Conservation (phyloP, 2,329 filamentous ascomycete genomes). For the Aureobasidium sp. region DNA sequence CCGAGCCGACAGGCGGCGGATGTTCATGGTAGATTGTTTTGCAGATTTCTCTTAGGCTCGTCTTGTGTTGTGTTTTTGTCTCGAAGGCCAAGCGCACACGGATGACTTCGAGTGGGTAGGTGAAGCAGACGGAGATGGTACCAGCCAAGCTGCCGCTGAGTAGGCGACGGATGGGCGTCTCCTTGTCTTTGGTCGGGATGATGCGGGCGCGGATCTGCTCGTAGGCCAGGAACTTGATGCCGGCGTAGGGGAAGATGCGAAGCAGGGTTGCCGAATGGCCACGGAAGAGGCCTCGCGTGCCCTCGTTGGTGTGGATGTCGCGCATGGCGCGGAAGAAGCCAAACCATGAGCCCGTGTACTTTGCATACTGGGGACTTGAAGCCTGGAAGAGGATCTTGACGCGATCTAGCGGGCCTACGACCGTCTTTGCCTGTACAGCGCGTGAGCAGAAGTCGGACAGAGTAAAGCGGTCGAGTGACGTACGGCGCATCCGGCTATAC, state of each 20-base stretch:
- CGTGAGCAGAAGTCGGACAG: not conserved
- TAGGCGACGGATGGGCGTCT: slow-evolving; percentile 71
- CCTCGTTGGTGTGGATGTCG: slow-evolving; percentile 72
- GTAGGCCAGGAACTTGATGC: slow-evolving; percentile 96
- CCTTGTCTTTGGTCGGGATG: slow-evolving; percentile 62
- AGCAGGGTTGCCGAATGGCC: slow-evolving; percentile 91
- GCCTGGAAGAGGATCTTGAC: slow-evolving; percentile 99
- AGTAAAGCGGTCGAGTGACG: slow-evolving; percentile 35
- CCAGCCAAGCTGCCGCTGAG: slow-evolving; percentile 67
- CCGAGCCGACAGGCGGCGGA: slow-evolving; percentile 25
- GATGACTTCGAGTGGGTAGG: slow-evolving; percentile 89
- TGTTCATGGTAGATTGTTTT: slow-evolving; percentile 79
- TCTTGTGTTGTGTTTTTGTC: slow-evolving; percentile 64
- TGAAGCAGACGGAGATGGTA: slow-evolving; percentile 87
- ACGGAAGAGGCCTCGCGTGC: slow-evolving; percentile 69
- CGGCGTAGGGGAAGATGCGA: slow-evolving; percentile 93
- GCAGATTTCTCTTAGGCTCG: slow-evolving; percentile 67
- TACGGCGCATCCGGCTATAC: slow-evolving; percentile 85
- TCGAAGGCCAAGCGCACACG: slow-evolving; percentile 91
- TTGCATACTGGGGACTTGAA: slow-evolving; percentile 84
- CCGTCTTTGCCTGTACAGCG: slow-evolving; percentile 68
- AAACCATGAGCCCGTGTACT: slow-evolving; percentile 83
- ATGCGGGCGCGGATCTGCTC: slow-evolving; percentile 81
- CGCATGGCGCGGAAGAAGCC: slow-evolving; percentile 74
- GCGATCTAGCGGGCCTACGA: slow-evolving; percentile 89